Base-by-base conservation (phyloP, 805 yeast genomes). In the Saccharomyces mikatae region DNA sequence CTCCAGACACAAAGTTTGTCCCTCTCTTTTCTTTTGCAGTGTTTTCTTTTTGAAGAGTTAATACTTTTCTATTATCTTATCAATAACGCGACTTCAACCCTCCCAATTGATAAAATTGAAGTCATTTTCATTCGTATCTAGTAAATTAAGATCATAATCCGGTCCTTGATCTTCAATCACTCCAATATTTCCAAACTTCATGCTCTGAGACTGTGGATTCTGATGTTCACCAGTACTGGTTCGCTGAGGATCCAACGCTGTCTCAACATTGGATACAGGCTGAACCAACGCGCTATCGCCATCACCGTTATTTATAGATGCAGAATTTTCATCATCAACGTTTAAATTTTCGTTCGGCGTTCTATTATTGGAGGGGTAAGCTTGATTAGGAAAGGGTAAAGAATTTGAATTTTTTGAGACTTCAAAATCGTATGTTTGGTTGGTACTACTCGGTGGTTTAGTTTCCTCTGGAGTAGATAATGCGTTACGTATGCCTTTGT, bases 31-130 rank as follows among this genome's bases (percentile, higher is more conserved):
- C 9, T 47, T n/a, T 26, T 22, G n/a, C 26, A 13, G 3, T 28
- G 13, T 28, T 47, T 26, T 9, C 9, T 9, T 41, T 6, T 29
- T 17, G 8, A 6, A n/a, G 44, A 41, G 21, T 9, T 30, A 22
- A 30, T 11, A 47, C n/a, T 11, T 29, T 27, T 21, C 22, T 50
- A 32, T 46, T 30, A 44, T 36, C 13, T 17, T 48, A 27, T 32
- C 4, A 10, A 21, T 48, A 17, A 9, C 41, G 14, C 8, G n/a
- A 10, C 27, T n/a, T 41, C 26, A n/a, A 28, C 50, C 32, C 24
- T 55, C 32, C 68, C 69, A 65, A 36, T 61, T 58, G 56, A 66
- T 53, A 30, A 64, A 60, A 49, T 63, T 61, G 55, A 66, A 59
- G 44, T 65, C 66, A 22, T 55, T 55, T 46, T 63, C 63, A 46